A percentile compares a stretch with the other conserved stretches of the same genome.
These are phyloP conservation scores for Farysia itapuensis DNA, from an alignment of 1,284 basidiomycete genomes.

Conservation along the genomic window DNA sequence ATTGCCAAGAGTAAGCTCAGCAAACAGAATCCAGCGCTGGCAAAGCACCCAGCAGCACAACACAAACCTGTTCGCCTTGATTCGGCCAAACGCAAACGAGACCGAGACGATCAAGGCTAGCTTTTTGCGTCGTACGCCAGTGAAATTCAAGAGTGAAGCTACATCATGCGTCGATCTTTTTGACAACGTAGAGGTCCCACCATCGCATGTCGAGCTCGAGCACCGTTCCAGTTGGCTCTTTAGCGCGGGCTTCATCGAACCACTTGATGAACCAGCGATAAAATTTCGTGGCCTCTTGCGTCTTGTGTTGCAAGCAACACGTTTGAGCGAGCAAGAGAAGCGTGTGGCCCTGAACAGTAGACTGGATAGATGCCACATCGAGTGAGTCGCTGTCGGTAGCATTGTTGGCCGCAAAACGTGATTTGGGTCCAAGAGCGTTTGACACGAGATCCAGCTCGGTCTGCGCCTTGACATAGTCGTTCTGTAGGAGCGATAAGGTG, in stretches of 20 bases:
- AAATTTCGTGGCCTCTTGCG: constrained; percentile 20
- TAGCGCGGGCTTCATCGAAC: constrained; percentile 1
- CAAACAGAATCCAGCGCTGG: constrained; percentile 37
- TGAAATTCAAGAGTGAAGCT: background rate
- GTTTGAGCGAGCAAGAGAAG: constrained; percentile 17
- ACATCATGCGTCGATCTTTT: constrained; percentile 1
- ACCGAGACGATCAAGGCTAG: constrained; percentile 28
- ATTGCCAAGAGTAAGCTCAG: constrained; percentile 49
- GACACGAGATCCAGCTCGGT: constrained; percentile 22
- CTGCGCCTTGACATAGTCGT: constrained; percentile 16
- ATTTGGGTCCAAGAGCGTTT: constrained; percentile 10
- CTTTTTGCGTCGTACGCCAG: no score
- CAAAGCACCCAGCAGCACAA: constrained; percentile 51
- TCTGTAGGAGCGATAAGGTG: constrained; percentile 7
- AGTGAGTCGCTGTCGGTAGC: background rate
- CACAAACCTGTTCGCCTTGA: constrained; percentile 22
- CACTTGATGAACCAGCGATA: constrained; percentile 22
- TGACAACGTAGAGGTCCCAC: constrained; percentile 27
- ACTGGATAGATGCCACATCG: constrained; percentile 7
- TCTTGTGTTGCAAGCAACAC: constrained; percentile 18
- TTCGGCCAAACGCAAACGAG: constrained; percentile 18
- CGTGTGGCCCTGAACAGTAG: constrained; percentile 18
- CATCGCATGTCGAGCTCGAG: constrained; percentile 19
- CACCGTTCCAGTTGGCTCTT: no score
- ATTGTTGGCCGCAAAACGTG: background rate